Evolutionary conservation across 192 early-diverging fungal species (phyloP), one percentile per base, ranked within the genome.

Genomic region (Paraglomus brasilianum): DNA sequence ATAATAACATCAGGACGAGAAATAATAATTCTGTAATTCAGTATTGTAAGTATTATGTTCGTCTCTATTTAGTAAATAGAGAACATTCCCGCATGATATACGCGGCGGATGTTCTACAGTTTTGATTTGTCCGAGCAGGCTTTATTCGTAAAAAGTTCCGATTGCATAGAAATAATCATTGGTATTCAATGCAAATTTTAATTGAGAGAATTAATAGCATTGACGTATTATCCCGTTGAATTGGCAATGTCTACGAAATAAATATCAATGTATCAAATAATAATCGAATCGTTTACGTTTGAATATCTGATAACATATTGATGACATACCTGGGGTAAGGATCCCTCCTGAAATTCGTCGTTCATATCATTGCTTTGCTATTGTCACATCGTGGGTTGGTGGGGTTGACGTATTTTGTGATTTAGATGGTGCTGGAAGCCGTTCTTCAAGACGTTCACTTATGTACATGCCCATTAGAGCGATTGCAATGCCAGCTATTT

Each of bases 401-500:
- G 41, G 15, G 3, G 30, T 43, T 17, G 36, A 46, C 14, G 43
- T 15, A 14, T 15, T 63, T n/a, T n/a, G n/a, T n/a, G n/a, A n/a
- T n/a, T n/a, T n/a, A n/a, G n/a, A n/a, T 19, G 24, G 21, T 21
- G 44, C 42, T 2, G 61, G 61, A 46, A 24, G 48, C 15, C 14
- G 44, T 63, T 63, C 44, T 63, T 63, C 61, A 7, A 63, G 17
- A 22, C 10, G 19, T 11, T 63, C 42, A 45, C 8, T 40, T 44
- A 63, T 6, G 30, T 63, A 44, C 17, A 11, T 44, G 4, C 61
- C 61, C 24, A 24, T 30, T 21, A 63, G 48, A 8, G 42, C 40
- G n/a, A 63, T 41, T 0, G 43, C 43, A 19, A 63, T 63, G 19
- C 61, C 61, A 43, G 44, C 61, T 63, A 10, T n/a, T 21, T 5